phyloP scores from a whole-genome alignment of 2,329 filamentous ascomycete genomes.

The Rutstroemia sp. region DNA sequence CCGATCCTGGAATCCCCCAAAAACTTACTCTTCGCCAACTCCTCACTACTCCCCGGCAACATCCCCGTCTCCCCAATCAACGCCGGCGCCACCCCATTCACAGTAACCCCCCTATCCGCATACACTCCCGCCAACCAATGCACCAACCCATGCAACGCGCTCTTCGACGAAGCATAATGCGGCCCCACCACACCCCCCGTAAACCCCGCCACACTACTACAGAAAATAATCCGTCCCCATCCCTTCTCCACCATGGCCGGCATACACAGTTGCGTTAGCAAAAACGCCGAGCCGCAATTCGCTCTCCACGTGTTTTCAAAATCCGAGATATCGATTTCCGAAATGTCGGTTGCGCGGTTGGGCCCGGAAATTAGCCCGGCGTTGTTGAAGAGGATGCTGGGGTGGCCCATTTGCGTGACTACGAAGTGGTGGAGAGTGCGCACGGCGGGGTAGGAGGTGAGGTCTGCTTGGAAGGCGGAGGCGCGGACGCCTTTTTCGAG shows the following conservation, averaged over 20 bases:
- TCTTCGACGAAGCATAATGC: slow-evolving; percentile 31
- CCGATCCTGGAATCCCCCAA: no score
- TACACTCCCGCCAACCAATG: slow-evolving; percentile 38
- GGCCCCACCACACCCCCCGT: slow-evolving; percentile 20
- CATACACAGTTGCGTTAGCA: slow-evolving; percentile 20
- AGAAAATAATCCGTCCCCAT: slow-evolving; percentile 22
- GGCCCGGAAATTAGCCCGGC: slow-evolving; percentile 14
- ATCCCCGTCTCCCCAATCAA: slow-evolving; percentile 39
- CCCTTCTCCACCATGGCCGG: slow-evolving; percentile 34
- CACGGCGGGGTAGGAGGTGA: slow-evolving; percentile 29
- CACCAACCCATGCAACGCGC: slow-evolving; percentile 39
- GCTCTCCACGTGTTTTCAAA: slow-evolving; percentile 22
- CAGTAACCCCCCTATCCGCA: slow-evolving; percentile 37
- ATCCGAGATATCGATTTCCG: slow-evolving; percentile 19
- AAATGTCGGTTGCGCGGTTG: slow-evolving; percentile 14
- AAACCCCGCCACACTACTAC: slow-evolving; percentile 18
- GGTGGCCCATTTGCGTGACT: slow-evolving; percentile 8
- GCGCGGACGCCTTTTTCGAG: slow-evolving; percentile 27
- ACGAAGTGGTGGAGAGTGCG: slow-evolving; percentile 12
- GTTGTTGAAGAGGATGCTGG: slow-evolving; percentile 22
- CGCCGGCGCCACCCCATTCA: slow-evolving; percentile 42
- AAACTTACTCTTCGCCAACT: slow-evolving; percentile 28
- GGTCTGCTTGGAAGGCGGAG: slow-evolving; percentile 31
- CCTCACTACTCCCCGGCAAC: slow-evolving; percentile 31
- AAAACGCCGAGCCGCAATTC: slow-evolving; percentile 19